phyloP scores from a whole-genome alignment of 257 asterid genomes.

The Capsicum rhomboideum region DNA sequence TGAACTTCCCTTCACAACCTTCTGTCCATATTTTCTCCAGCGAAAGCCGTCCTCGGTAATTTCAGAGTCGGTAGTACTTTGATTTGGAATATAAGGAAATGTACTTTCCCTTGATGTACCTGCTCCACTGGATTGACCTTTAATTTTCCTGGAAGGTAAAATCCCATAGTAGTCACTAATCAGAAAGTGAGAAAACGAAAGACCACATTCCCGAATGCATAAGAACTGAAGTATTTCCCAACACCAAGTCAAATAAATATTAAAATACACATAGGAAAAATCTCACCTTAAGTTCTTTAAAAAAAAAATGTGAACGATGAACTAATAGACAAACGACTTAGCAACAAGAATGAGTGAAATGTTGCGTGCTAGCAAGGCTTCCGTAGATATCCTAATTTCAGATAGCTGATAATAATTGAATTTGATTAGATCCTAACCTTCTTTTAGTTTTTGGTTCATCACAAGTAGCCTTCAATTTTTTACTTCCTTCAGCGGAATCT shows the following conservation, averaged over 20 bases:
- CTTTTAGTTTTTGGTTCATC: conserved; percentile 43
- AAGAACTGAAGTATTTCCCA: neutral
- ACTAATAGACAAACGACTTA: neutral
- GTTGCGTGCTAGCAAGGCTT: neutral
- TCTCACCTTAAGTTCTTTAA: neutral
- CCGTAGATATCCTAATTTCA: neutral
- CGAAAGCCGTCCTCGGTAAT: conserved; percentile 60
- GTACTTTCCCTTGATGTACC: conserved; percentile 23
- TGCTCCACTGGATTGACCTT: conserved; percentile 17
- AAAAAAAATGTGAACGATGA: neutral
- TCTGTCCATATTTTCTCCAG: conserved; percentile 93
- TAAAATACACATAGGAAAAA: neutral
- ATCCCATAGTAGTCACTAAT: neutral
- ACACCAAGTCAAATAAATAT: neutral
- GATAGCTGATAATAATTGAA: neutral
- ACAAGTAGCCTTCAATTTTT: conserved; percentile 28
- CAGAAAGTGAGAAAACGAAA: neutral
- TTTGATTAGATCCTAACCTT: conserved; percentile 27
- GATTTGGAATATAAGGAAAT: neutral
- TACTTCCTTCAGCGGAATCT: conserved; percentile 37
- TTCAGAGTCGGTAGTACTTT: conserved; percentile 35
- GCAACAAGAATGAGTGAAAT: neutral
- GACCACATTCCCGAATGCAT: neutral
- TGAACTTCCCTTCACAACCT: conserved; percentile 68
- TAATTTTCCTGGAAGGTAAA: conserved; percentile 33